A percentile compares a stretch with the other conserved stretches of the same genome.
phyloP scores from a whole-genome alignment of 2,329 filamentous ascomycete species.

The Colletotrichum spinosum region DNA sequence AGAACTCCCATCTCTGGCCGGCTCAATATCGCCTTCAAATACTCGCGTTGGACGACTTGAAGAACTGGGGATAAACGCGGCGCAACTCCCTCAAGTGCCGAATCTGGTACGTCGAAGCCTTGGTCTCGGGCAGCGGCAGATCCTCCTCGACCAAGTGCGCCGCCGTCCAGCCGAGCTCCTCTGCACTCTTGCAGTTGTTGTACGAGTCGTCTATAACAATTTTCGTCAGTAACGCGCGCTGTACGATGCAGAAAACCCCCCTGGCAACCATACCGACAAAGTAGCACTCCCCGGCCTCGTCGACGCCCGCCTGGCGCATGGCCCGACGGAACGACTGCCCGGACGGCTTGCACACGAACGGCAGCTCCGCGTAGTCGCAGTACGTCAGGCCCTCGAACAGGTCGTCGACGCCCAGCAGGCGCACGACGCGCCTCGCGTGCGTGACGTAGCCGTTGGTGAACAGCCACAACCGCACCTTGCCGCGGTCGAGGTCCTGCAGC shows the following conservation, averaged over 20 bases:
- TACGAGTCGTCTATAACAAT: slow-evolving; percentile 80
- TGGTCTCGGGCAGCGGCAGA: slow-evolving; percentile 70
- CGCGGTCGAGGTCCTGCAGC: slow-evolving; percentile 83
- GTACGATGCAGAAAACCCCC: no score
- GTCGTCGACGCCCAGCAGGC: slow-evolving; percentile 85
- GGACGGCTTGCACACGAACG: slow-evolving; percentile 88
- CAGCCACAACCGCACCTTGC: slow-evolving; percentile 91
- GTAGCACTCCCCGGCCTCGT: slow-evolving; percentile 78
- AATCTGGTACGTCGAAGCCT: slow-evolving; percentile 81
- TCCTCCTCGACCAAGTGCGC: slow-evolving; percentile 87
- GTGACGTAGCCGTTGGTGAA: slow-evolving; percentile 96
- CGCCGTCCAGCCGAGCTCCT: slow-evolving; percentile 85
- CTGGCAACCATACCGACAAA: slow-evolving; percentile 80
- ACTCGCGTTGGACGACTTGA: slow-evolving; percentile 64
- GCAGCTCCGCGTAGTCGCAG: slow-evolving; percentile 84
- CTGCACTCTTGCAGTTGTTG: slow-evolving; percentile 81
- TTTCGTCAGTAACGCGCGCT: not conserved
- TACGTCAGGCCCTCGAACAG: slow-evolving; percentile 95
- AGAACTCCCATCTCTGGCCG: no score
- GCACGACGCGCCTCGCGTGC: slow-evolving; percentile 85
- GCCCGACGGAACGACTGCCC: slow-evolving; percentile 87
- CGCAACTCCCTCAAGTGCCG: slow-evolving; percentile 80
- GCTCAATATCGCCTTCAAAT: no score
- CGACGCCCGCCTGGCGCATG: slow-evolving; percentile 83
- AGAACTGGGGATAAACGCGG: slow-evolving; percentile 83